Evolutionary conservation across 495 filamentous ascomycete genomes (phyloP).

Genomic region (Wilcoxina mikolae): DNA sequence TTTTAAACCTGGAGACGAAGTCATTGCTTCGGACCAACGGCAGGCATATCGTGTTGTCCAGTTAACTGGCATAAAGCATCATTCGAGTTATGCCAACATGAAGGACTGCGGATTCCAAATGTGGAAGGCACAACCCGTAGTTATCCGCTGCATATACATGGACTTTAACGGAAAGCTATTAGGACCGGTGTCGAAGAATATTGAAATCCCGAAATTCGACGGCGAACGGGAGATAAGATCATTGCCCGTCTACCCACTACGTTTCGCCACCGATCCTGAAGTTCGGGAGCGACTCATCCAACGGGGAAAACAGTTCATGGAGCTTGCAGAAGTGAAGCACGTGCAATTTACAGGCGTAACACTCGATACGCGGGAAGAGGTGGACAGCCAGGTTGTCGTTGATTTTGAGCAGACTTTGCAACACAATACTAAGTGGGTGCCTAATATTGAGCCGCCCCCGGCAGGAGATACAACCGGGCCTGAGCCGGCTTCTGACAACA

Average conservation of each 20-base stretch:
- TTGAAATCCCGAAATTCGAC: constrained; percentile 29
- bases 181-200: constrained; percentile 28
- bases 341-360: constrained; percentile 31
- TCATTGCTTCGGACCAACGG: constrained; percentile 15
- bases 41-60: constrained; percentile 28
- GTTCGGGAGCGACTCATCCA: constrained; percentile 24
- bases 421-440: constrained; percentile 8
- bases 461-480: constrained; percentile 2
- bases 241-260: constrained; percentile 31
- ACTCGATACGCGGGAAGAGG: constrained; percentile 28
- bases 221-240: constrained; percentile 29
- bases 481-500: not conserved
- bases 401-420: constrained; percentile 30
- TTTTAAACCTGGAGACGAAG: constrained; percentile 31
- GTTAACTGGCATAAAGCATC: constrained; percentile 19
- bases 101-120: constrained; percentile 8
- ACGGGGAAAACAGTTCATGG: constrained; percentile 30
- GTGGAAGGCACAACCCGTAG: constrained; percentile 12
- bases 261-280: constrained; percentile 16
- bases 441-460: constrained; percentile 15
- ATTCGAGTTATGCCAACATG: constrained; percentile 9
- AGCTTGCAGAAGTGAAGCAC: constrained; percentile 24
- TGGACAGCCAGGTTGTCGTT: constrained; percentile 35
- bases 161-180: constrained; percentile 33
- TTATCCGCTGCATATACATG: constrained; percentile 30